A percentile compares a stretch with the other conserved stretches of the same genome.
Conservation (phyloP, 805 yeast species). For the Suhomyces canberraensis region DNA sequence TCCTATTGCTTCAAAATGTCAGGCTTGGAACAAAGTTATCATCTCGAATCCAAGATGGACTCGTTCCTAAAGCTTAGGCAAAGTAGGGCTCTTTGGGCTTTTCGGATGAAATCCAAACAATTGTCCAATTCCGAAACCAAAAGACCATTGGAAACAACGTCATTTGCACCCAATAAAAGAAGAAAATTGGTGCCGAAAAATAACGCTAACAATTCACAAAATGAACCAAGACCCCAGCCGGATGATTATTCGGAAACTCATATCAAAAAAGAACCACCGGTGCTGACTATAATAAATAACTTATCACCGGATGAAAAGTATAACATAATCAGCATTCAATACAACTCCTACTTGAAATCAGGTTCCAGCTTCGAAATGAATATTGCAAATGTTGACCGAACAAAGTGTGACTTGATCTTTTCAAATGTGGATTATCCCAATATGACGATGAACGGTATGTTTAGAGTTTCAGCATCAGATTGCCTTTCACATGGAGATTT, state of each 20-base stretch:
- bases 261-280: not conserved
- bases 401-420: conserved; percentile 15
- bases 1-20: not conserved
- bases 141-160: not conserved
- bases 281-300: not conserved
- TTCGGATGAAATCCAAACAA: not conserved
- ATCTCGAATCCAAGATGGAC: conserved; percentile 8
- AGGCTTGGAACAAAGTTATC: not conserved
- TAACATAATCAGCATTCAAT: conserved; percentile 17
- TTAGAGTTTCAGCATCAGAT: conserved; percentile 8
- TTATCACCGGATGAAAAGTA: conserved; percentile 4
- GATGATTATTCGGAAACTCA: not conserved
- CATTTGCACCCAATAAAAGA: not conserved
- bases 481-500: not conserved
- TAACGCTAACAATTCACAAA: not conserved
- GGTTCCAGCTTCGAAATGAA: conserved; percentile 21
- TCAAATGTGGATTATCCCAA: conserved; percentile 18
- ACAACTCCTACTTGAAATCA: conserved; percentile 18
- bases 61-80: conserved; percentile 5
- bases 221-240: not conserved
- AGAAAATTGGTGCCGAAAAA: not conserved
- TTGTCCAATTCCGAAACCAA: too few relatives aligned
- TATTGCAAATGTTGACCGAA: not conserved
- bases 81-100: conserved; percentile 1
- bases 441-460: conserved; percentile 17